Evolutionary conservation across 495 filamentous ascomycete species (phyloP).

Genomic region (Penicillium herquei): DNA sequence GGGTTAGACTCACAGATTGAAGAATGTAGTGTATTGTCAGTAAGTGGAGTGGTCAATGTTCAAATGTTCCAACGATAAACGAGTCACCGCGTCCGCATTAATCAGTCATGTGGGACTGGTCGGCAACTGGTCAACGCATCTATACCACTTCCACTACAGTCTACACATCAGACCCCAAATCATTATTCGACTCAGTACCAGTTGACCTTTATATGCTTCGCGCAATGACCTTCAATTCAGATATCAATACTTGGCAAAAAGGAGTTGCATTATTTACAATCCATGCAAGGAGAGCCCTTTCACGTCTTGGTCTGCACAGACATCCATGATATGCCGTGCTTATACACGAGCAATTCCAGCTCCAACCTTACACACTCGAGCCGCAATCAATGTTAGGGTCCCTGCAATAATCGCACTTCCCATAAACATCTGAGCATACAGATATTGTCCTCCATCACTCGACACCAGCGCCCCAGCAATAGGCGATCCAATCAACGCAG

Average conservation of each 20-base stretch:
- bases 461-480: conserved; percentile 65
- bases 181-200: too few species aligned
- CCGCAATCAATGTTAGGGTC: conserved; percentile 40
- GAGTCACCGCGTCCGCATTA: conserved; percentile 13
- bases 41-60: too few species aligned
- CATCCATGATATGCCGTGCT: conserved; percentile 1
- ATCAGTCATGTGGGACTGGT: conserved; percentile 5
- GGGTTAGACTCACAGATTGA: too few species aligned
- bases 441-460: conserved; percentile 48
- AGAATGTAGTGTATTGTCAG: too few species aligned
- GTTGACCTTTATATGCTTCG: too few species aligned
- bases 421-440: conserved; percentile 58
- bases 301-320: neutral
- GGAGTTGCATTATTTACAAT: neutral
- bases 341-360: conserved; percentile 27
- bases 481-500: conserved; percentile 70
- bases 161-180: neutral
- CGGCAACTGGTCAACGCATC: neutral
- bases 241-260: too few species aligned
- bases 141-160: conserved; percentile 2
- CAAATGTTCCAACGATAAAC: neutral
- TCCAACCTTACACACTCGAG: conserved; percentile 46
- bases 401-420: conserved; percentile 50
- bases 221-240: too few species aligned
- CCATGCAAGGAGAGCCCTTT: conserved; percentile 1